These are phyloP conservation scores for Margaritispora aquatica DNA, from an alignment of 495 filamentous ascomycete species.

Conservation along the genomic window DNA sequence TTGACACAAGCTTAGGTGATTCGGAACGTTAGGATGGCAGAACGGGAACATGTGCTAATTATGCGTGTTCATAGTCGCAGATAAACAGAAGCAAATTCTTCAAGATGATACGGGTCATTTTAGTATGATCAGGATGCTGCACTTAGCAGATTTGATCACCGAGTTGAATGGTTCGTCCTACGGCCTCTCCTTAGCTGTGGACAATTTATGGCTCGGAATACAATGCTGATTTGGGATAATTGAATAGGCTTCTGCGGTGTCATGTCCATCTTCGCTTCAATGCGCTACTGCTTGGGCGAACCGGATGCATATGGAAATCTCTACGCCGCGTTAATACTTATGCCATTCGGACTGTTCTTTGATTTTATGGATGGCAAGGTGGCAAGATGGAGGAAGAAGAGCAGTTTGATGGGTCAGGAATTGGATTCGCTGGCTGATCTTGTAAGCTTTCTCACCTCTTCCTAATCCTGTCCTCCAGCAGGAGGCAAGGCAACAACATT, in stretches of 20 bases:
- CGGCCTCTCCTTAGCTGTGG: neutral
- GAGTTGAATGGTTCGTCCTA: slow-evolving; percentile 71
- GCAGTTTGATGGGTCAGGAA: slow-evolving; percentile 95
- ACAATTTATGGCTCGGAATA: too few species aligned
- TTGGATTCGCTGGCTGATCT: slow-evolving; percentile 95
- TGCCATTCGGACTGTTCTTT: slow-evolving; percentile 94
- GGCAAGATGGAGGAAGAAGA: slow-evolving; percentile 92
- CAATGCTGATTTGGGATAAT: too few species aligned
- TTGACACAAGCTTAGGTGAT: neutral
- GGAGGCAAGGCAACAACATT: neutral
- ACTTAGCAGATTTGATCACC: slow-evolving; percentile 92
- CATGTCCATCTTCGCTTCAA: slow-evolving; percentile 91
- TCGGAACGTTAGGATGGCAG: too few species aligned
- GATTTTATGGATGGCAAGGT: slow-evolving; percentile 98
- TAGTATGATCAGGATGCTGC: slow-evolving; percentile 66
- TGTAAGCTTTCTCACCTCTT: slow-evolving; percentile 43
- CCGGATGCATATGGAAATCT: slow-evolving; percentile 57
- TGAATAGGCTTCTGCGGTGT: slow-evolving; percentile 67
- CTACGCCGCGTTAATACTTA: slow-evolving; percentile 77
- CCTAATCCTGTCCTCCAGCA: neutral
- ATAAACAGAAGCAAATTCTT: slow-evolving; percentile 85
- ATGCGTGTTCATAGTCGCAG: slow-evolving; percentile 45
- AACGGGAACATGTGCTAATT: neutral
- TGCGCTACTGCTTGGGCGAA: slow-evolving; percentile 85
- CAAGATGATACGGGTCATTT: slow-evolving; percentile 68